phyloP scores from a whole-genome alignment of 768 basidiomycete genomes.

The Mrakia blollopis region DNA sequence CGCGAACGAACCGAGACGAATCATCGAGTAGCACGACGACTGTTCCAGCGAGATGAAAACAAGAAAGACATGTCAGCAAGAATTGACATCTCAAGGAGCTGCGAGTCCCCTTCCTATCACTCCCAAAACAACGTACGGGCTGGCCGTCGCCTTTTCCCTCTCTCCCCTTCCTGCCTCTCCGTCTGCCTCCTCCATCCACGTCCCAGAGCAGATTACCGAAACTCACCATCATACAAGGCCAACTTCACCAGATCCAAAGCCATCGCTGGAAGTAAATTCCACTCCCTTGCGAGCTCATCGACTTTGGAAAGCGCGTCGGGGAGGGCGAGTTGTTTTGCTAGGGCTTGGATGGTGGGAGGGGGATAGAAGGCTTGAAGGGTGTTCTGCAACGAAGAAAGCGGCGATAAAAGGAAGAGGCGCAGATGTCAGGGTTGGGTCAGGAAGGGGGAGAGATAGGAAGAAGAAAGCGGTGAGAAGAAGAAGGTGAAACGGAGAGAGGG shows the following conservation, averaged over 20 bases:
- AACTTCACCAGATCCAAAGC: background rate
- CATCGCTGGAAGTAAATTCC: background rate
- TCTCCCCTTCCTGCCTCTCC: too few relatives aligned
- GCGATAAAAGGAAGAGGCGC: background rate
- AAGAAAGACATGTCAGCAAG: background rate
- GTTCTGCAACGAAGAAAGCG: background rate
- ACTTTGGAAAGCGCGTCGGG: background rate
- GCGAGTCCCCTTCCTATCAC: too few relatives aligned
- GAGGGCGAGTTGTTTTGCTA: background rate
- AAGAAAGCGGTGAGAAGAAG: background rate
- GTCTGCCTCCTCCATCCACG: background rate
- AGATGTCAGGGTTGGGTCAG: too few relatives aligned
- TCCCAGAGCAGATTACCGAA: background rate
- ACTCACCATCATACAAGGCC: background rate
- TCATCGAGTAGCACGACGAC: constrained; percentile 8
- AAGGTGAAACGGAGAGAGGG: too few relatives aligned
- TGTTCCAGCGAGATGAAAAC: background rate
- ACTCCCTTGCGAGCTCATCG: background rate
- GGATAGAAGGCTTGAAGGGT: background rate
- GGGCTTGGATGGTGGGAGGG: background rate
- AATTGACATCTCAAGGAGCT: background rate
- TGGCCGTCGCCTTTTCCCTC: too few relatives aligned
- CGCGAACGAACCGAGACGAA: background rate
- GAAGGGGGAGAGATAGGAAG: too few relatives aligned
- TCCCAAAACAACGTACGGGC: too few relatives aligned